Conservation (phyloP, 2,329 filamentous ascomycete species). For the Bipolaris sorokiniana region DNA sequence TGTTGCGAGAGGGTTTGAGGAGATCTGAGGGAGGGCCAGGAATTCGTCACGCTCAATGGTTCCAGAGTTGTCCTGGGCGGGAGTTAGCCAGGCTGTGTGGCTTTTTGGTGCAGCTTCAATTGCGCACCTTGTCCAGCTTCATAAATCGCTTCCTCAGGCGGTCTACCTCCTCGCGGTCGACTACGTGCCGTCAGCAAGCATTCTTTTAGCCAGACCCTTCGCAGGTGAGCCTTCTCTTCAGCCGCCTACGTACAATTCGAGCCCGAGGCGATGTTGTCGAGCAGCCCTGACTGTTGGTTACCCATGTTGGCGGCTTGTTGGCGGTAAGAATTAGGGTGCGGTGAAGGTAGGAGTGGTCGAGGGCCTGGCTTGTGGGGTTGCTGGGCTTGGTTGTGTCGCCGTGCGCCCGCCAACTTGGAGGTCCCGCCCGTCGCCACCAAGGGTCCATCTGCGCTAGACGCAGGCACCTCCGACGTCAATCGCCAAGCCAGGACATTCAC, state of each 20-base stretch:
- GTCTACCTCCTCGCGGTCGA: constrained; percentile 97
- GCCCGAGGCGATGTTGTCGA: constrained; percentile 95
- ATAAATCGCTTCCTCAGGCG: constrained; percentile 96
- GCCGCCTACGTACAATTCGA: constrained; percentile 78
- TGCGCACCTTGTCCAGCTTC: constrained; percentile 92
- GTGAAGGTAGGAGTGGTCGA: constrained; percentile 22
- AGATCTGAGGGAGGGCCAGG: constrained; percentile 94
- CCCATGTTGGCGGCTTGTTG: constrained; percentile 52
- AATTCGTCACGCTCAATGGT: constrained; percentile 99
- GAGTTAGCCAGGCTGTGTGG: not conserved
- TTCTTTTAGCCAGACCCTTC: constrained; percentile 29
- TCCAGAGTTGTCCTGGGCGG: constrained; percentile 84
- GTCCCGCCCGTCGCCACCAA: constrained; percentile 25
- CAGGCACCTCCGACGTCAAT: constrained; percentile 30
- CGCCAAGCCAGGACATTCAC: constrained; percentile 33
- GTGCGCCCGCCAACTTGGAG: constrained; percentile 19
- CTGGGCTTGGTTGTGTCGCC: constrained; percentile 6
- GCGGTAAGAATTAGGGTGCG: constrained; percentile 18
- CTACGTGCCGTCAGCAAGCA: constrained; percentile 56
- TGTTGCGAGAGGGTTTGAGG: constrained; percentile 94
- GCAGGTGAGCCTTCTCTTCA: constrained; percentile 22
- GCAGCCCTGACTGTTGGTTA: constrained; percentile 68
- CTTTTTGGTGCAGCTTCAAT: not conserved
- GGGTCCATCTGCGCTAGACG: constrained; percentile 24
- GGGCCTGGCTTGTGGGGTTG: constrained; percentile 27